A percentile compares a stretch with the other conserved stretches of the same genome.
phyloP scores from a whole-genome alignment of 148 eudicot species.

The Rhododendron mucronatum region DNA sequence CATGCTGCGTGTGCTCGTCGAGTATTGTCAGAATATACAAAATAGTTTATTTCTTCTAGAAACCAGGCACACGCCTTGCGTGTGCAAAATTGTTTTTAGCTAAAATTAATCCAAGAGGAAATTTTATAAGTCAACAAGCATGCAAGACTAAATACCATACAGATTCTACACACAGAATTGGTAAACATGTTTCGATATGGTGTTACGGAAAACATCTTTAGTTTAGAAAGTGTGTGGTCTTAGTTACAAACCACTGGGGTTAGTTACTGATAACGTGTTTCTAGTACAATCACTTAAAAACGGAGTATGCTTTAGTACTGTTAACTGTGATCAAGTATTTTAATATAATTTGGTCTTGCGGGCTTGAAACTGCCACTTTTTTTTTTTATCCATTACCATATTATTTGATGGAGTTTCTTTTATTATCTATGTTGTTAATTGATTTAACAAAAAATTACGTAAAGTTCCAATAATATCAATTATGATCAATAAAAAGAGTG shows the following conservation, averaged over 20 bases:
- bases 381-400: background rate
- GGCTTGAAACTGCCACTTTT: background rate
- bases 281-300: background rate
- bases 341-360: background rate
- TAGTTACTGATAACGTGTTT: background rate
- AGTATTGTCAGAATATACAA: background rate
- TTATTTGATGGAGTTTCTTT: background rate
- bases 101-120: background rate
- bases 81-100: background rate
- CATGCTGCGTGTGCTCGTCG: background rate
- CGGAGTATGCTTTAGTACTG: background rate
- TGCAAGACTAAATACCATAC: background rate
- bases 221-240: background rate
- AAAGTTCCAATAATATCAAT: too few species aligned
- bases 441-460: too few species aligned
- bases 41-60: background rate
- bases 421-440: background rate
- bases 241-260: background rate
- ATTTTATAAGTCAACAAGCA: background rate
- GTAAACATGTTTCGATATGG: background rate
- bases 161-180: background rate
- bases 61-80: background rate
- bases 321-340: background rate
- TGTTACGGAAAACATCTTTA: background rate
- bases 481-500: background rate